phyloP scores from a whole-genome alignment of 495 filamentous ascomycete species.

The Trichoderma reesei region DNA sequence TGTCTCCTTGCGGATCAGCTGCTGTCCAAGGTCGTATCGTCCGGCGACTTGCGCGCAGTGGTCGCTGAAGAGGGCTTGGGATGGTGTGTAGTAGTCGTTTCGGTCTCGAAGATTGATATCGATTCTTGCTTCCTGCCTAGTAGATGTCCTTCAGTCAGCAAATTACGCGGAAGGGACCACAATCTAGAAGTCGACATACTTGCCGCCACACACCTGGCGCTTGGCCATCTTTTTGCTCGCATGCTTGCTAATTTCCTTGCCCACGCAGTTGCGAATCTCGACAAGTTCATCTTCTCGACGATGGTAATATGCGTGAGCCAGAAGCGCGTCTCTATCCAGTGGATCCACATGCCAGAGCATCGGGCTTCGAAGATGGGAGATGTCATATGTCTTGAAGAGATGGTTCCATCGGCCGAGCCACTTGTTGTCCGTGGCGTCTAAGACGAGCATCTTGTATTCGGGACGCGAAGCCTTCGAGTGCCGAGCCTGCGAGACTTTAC shows the following conservation, averaged over 20 bases:
- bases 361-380: constrained; percentile 50
- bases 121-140: constrained; percentile 1
- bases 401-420: constrained; percentile 52
- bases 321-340: constrained; percentile 50
- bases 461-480: constrained; percentile 1
- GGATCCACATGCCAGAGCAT: constrained; percentile 63
- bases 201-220: constrained; percentile 1
- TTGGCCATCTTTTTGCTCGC: constrained; percentile 42
- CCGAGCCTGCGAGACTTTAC: background rate
- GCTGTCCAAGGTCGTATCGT: constrained; percentile 39
- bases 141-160: background rate
- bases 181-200: constrained; percentile 6
- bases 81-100: constrained; percentile 56
- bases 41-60: constrained; percentile 44
- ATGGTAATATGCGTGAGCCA: constrained; percentile 47
- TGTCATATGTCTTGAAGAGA: constrained; percentile 46
- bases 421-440: constrained; percentile 40
- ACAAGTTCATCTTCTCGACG: constrained; percentile 40
- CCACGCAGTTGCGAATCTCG: constrained; percentile 51
- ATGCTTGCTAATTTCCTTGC: constrained; percentile 56
- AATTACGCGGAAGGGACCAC: background rate
- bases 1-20: constrained; percentile 38
- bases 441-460: constrained; percentile 32
- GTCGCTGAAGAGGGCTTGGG: constrained; percentile 44
- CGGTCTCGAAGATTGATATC: constrained; percentile 54